A percentile compares a stretch with the other conserved stretches of the same genome.
Conservation (phyloP, 768 basidiomycete species). For the Albatrellus ellisii region DNA sequence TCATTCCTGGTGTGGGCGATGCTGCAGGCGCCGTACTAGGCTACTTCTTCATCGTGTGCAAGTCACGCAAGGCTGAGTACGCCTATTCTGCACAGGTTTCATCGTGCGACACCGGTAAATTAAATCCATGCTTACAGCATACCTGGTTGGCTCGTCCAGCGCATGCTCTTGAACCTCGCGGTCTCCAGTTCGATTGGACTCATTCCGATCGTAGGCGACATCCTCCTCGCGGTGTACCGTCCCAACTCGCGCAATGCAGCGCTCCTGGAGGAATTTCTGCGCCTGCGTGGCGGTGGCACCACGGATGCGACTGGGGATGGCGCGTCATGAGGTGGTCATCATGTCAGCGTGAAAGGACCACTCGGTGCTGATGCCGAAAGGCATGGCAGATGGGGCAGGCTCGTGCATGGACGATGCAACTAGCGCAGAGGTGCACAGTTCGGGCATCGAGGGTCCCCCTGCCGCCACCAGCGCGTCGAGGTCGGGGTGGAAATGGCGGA, state of each 20-base stretch:
- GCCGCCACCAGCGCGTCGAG: too few relatives aligned
- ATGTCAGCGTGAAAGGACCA: background rate
- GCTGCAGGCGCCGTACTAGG: slow-evolving; percentile 48
- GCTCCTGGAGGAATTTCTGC: slow-evolving; percentile 74
- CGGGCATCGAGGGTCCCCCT: too few relatives aligned
- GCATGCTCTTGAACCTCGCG: slow-evolving; percentile 70
- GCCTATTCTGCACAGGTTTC: slow-evolving; percentile 15
- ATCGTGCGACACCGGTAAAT: background rate
- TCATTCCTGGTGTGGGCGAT: slow-evolving; percentile 62
- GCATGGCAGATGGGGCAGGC: background rate
- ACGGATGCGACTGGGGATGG: background rate
- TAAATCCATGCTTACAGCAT: slow-evolving; percentile 18
- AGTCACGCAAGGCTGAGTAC: slow-evolving; percentile 60
- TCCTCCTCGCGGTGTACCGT: slow-evolving; percentile 67
- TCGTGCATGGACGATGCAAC: too few relatives aligned
- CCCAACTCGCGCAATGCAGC: slow-evolving; percentile 84
- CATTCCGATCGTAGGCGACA: slow-evolving; percentile 63
- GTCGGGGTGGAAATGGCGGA: too few relatives aligned
- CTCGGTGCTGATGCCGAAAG: background rate
- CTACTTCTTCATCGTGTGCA: slow-evolving; percentile 66
- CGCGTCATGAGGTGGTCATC: background rate
- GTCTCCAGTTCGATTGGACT: slow-evolving; percentile 54
- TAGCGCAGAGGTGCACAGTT: too few relatives aligned
- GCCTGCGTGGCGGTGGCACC: slow-evolving; percentile 40
- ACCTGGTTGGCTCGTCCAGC: slow-evolving; percentile 48